phyloP scores from a whole-genome alignment of 2,329 filamentous ascomycete genomes.

The Cladosporium phlei region DNA sequence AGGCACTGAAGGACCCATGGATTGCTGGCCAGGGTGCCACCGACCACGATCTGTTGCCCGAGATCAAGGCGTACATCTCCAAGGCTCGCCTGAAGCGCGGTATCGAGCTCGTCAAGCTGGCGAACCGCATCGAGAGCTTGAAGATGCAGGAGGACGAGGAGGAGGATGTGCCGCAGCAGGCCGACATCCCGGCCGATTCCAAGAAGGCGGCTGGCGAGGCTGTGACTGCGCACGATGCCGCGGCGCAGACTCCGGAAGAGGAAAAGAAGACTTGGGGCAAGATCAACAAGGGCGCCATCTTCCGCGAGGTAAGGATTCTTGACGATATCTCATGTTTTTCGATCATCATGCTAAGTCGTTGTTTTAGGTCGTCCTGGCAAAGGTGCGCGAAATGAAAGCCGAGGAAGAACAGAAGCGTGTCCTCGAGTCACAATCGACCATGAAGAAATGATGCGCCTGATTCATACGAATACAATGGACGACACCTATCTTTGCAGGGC shows the following conservation, averaged over 20 bases:
- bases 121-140: constrained; percentile 90
- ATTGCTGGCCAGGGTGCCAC: constrained; percentile 85
- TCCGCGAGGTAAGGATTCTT: constrained; percentile 70
- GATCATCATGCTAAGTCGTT: constrained; percentile 14
- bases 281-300: constrained; percentile 67
- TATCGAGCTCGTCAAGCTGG: constrained; percentile 92
- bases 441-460: background rate
- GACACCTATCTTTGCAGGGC: no score
- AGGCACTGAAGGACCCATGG: constrained; percentile 52
- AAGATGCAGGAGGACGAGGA: constrained; percentile 90
- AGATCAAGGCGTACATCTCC: constrained; percentile 91
- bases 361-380: constrained; percentile 65
- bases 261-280: constrained; percentile 52
- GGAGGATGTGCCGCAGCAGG: constrained; percentile 57
- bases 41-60: constrained; percentile 94
- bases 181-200: constrained; percentile 59
- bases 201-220: constrained; percentile 51
- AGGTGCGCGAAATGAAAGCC: constrained; percentile 87
- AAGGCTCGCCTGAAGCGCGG: constrained; percentile 86
- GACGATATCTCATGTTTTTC: background rate
- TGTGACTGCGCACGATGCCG: constrained; percentile 29
- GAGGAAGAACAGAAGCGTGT: constrained; percentile 57
- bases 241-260: constrained; percentile 22
- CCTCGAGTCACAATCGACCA: constrained; percentile 9
- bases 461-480: no score